Evolutionary conservation across 306 rosid genomes (phyloP).

Genomic region (Quercus suber): DNA sequence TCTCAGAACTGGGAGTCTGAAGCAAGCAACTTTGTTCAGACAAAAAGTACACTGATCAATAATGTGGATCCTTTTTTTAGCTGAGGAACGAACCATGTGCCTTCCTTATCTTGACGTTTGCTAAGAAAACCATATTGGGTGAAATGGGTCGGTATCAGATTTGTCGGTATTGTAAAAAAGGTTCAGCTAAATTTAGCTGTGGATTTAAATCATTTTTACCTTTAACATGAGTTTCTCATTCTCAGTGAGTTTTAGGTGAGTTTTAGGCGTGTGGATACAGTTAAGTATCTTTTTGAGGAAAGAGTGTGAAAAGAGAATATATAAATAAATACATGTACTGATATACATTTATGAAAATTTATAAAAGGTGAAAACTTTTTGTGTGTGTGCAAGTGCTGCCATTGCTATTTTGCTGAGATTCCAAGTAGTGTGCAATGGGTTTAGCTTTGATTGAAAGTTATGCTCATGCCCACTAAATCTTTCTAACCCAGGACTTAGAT

Average conservation of each 20-base stretch:
- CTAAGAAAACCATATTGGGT: constrained; percentile 9
- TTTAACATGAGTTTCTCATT: background rate
- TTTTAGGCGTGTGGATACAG: constrained; percentile 4
- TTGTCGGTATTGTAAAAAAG: constrained; percentile 15
- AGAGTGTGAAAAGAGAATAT: background rate
- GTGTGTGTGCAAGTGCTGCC: too few species aligned
- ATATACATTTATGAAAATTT: too few species aligned
- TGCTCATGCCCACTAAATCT: constrained; percentile 5
- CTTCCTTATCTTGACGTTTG: background rate
- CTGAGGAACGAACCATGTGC: constrained; percentile 7
- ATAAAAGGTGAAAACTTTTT: background rate
- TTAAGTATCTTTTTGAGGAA: background rate
- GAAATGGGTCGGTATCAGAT: constrained; percentile 25
- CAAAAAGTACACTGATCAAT: background rate
- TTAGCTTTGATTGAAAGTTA: constrained; percentile 11
- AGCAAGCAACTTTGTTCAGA: constrained; percentile 25
- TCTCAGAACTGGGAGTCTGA: background rate
- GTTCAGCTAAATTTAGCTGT: background rate
- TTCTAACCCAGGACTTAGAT: background rate
- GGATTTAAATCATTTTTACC: background rate
- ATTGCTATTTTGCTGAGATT: background rate
- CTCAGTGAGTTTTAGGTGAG: background rate
- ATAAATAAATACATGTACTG: too few species aligned
- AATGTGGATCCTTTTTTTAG: background rate
- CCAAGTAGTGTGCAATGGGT: background rate